These are phyloP conservation scores for Wickerhamomyces ciferrii DNA, from an alignment of 805 yeast genomes.

Conservation along the genomic window DNA sequence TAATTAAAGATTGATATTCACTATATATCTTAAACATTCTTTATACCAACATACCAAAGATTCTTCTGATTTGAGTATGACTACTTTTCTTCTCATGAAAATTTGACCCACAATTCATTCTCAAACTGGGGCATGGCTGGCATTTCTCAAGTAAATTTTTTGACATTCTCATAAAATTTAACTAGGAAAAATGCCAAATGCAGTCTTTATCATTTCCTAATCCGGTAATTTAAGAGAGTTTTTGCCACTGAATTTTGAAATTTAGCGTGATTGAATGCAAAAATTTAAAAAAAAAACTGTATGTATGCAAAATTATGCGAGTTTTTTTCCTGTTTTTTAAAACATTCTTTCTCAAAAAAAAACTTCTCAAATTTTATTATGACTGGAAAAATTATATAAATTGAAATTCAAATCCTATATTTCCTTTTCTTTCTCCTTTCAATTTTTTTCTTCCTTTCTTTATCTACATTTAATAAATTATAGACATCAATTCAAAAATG, in stretches of 20 bases:
- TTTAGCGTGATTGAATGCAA: neutral
- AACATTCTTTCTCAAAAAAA: too few relatives aligned
- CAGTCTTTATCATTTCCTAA: neutral
- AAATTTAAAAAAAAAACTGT: neutral
- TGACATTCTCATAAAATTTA: neutral
- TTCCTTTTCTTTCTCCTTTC: neutral
- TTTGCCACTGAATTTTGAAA: too few relatives aligned
- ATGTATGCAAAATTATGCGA: neutral
- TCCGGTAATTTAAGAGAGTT: neutral
- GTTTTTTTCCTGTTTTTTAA: neutral
- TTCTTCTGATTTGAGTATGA: too few relatives aligned
- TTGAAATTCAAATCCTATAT: neutral
- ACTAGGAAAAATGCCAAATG: neutral
- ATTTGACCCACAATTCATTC: too few relatives aligned
- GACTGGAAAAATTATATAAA: neutral
- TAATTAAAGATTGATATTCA: too few relatives aligned
- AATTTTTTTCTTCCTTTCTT: slow-evolving; percentile 1
- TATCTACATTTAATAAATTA: slow-evolving; percentile 1
- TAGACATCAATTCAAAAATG: slow-evolving; percentile 35
- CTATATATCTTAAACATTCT: too few relatives aligned
- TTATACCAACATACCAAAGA: too few relatives aligned
- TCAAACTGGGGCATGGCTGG: too few relatives aligned
- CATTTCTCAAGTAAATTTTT: too few relatives aligned
- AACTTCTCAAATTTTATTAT: too few relatives aligned
- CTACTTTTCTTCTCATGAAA: too few relatives aligned